Conservation (phyloP, 768 basidiomycete species). For the Podaxis sp. region DNA sequence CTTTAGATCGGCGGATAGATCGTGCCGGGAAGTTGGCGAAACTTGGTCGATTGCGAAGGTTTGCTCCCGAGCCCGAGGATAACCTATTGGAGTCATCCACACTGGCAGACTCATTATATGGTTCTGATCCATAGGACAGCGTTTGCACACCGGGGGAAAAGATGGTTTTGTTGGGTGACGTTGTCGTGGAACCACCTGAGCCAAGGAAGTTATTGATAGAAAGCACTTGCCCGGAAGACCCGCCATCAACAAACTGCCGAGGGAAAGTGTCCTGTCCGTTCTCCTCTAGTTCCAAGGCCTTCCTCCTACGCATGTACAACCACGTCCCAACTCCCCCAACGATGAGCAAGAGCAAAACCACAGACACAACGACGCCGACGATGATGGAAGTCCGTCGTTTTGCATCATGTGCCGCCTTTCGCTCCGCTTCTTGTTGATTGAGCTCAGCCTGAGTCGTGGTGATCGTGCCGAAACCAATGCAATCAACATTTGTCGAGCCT, state of each 20-base stretch:
- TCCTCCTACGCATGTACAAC: constrained; percentile 15
- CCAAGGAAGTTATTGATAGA: constrained; percentile 17
- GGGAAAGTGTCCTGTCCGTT: constrained; percentile 14
- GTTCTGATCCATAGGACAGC: not conserved
- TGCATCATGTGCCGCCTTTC: not conserved
- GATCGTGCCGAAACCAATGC: constrained; percentile 25
- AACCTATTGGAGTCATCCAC: not conserved
- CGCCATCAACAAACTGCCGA: constrained; percentile 16
- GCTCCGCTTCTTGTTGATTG: constrained; percentile 14
- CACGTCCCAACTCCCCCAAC: constrained; percentile 19
- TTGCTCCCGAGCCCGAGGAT: not conserved
- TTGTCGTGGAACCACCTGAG: not conserved
- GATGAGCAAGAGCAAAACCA: constrained; percentile 28
- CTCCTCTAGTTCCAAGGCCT: not conserved
- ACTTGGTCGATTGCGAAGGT: constrained; percentile 1
- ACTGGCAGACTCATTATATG: not conserved
- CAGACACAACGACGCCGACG: constrained; percentile 29
- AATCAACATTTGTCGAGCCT: constrained; percentile 30
- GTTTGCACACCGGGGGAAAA: not conserved
- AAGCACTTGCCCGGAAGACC: constrained; percentile 14
- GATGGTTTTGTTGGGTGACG: constrained; percentile 1
- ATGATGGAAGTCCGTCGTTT: constrained; percentile 22
- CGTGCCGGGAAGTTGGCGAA: constrained; percentile 17
- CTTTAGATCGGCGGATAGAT: constrained; percentile 19
- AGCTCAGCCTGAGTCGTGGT: constrained; percentile 22